A percentile compares a stretch with the other conserved stretches of the same genome.
Evolutionary conservation across 2,329 filamentous ascomycete species (phyloP).

Genomic region (Sporothrix luriei): DNA sequence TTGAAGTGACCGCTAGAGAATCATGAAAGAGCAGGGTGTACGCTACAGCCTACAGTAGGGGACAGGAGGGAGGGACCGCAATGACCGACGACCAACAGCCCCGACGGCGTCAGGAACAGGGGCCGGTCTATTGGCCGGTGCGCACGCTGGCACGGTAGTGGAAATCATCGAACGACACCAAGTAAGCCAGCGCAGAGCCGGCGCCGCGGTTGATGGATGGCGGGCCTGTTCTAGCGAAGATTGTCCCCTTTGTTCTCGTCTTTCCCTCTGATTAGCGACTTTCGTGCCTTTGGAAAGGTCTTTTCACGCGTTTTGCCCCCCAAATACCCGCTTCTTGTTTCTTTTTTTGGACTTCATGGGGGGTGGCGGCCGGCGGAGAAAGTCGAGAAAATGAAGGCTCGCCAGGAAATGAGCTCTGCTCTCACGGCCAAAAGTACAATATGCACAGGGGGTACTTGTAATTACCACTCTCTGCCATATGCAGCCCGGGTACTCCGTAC

Average conservation of each 20-base stretch:
- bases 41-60: too few species aligned
- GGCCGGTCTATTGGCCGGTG: not conserved
- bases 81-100: too few species aligned
- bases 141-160: slow-evolving; percentile 5
- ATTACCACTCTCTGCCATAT: not conserved
- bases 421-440: slow-evolving; percentile 8
- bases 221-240: slow-evolving; percentile 1
- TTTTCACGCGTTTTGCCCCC: not conserved
- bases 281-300: not conserved
- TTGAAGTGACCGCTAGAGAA: slow-evolving; percentile 23
- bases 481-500: not conserved
- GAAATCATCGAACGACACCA: not conserved
- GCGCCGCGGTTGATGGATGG: slow-evolving; percentile 25
- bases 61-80: not conserved
- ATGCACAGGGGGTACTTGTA: not conserved
- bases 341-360: slow-evolving; percentile 9
- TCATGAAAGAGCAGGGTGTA: not conserved
- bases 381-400: too few species aligned
- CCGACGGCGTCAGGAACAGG: slow-evolving; percentile 14
- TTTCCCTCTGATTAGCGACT: too few species aligned
- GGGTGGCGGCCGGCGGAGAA: not conserved
- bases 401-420: slow-evolving; percentile 15
- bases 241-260: not conserved
- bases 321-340: slow-evolving; percentile 4
- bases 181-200: slow-evolving; percentile 8